Evolutionary conservation across 2,329 filamentous ascomycete species (phyloP), one percentile per base, ranked within the genome.

Genomic region (Diaporthe capsici): DNA sequence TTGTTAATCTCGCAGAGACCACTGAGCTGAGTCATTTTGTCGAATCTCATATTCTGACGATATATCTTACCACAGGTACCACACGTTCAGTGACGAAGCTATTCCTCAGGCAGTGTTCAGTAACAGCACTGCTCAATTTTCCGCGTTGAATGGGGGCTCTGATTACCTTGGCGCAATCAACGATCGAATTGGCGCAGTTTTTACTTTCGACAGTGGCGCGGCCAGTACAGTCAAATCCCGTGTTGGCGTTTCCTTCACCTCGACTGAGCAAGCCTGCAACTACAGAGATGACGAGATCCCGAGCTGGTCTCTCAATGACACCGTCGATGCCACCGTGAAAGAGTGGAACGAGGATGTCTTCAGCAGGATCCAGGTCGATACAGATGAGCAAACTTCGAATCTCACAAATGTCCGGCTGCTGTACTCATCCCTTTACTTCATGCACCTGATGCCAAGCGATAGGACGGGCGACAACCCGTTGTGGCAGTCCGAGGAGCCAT

Each of bases 391-490:
- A 13, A 80, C 83, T 0, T 81, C 82, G 53, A 88, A 91, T 78
- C 72, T 82, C n/a, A 85, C 86, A 0, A 88, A 88, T 34, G 81
- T 91, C 0, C 82, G 84, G 17, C 82, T 92, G 65, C 82, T 92
- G 7, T 93, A 92, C 80, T 88, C 89, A 0, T 88, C 87, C 1
- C 81, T 93, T 10, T 92, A 92, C 77, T 89, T 90, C 78, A 90
- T 90, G 86, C 89, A 91, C 77, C 80, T 92, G n/a, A 89, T 92
- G 77, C 90, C 90, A 0, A 91, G 90, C 0, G 89, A 92, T 75
- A 86, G 88, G 8, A 91, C 93, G 0, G 92, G 92, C 0, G 93
- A 95, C 80, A 95, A 94, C 72, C 92, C 92, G 1, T 80, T 91
- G 0, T 95, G 93, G 92, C 77, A 89, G 2, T 92, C 89, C 53